These are phyloP conservation scores for Cichorium intybus DNA, from an alignment of 140 eudicot species.

Conservation along the genomic window DNA sequence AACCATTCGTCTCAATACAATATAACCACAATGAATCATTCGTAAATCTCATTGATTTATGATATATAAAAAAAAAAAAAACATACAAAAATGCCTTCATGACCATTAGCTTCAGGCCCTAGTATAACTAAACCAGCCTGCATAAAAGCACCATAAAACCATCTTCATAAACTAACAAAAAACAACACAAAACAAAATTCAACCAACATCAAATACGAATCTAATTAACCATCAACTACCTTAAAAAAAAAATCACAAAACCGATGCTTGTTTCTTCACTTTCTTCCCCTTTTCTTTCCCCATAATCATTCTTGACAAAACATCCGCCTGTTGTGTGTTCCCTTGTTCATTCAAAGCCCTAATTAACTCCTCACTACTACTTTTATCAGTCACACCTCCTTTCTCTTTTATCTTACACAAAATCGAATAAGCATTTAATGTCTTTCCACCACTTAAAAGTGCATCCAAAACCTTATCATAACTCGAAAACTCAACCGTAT, in stretches of 20 bases:
- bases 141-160: not conserved
- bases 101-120: not conserved
- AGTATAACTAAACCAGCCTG: not conserved
- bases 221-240: conserved; percentile 20
- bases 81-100: not conserved
- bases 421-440: conserved; percentile 82
- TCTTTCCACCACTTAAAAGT: conserved; percentile 72
- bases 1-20: too few relatives aligned
- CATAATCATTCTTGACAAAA: conserved; percentile 58
- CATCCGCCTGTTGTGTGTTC: conserved; percentile 86
- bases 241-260: conserved; percentile 28
- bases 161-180: not conserved
- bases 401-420: conserved; percentile 72
- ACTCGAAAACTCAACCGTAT: conserved; percentile 46
- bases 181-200: conserved; percentile 19
- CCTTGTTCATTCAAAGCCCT: conserved; percentile 76
- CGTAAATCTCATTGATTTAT: too few relatives aligned
- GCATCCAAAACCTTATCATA: conserved; percentile 90
- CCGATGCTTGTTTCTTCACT: conserved; percentile 53
- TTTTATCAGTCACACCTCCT: conserved; percentile 76
- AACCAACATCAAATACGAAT: conserved; percentile 10
- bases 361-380: conserved; percentile 61
- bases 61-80: not conserved
- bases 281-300: conserved; percentile 40
- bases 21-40: too few relatives aligned